Evolutionary conservation across 768 basidiomycete species (phyloP).

Genomic region (Melanogaster broomeanus): DNA sequence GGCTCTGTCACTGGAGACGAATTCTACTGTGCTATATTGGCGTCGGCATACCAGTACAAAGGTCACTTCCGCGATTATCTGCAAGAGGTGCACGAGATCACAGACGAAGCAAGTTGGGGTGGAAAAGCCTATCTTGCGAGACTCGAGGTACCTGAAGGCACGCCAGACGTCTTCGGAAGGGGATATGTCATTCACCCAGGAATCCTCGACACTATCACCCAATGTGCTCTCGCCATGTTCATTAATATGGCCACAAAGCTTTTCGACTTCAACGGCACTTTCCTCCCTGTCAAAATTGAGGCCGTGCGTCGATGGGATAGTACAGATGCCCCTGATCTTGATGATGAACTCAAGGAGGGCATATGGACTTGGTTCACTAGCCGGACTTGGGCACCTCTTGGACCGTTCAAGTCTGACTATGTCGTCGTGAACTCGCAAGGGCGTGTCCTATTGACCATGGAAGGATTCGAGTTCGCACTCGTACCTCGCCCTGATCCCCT

Average conservation of each 20-base stretch:
- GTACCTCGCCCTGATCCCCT: constrained; percentile 15
- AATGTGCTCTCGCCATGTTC: constrained; percentile 13
- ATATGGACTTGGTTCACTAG: constrained; percentile 14
- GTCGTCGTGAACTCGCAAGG: constrained; percentile 15
- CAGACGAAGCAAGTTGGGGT: constrained; percentile 8
- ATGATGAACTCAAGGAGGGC: constrained; percentile 3
- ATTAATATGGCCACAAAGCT: constrained; percentile 12
- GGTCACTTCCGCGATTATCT: constrained; percentile 15
- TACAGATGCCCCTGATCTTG: constrained; percentile 5
- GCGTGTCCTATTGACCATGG: constrained; percentile 22
- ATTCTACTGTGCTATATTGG: constrained; percentile 11
- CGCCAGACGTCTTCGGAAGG: constrained; percentile 8
- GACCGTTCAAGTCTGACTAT: constrained; percentile 15
- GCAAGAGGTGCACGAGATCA: constrained; percentile 5
- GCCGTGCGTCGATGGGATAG: constrained; percentile 14
- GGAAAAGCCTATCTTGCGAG: constrained; percentile 11
- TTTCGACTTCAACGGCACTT: constrained; percentile 13
- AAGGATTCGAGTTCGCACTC: constrained; percentile 18
- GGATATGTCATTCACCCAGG: constrained; percentile 23
- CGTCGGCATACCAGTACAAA: constrained; percentile 9
- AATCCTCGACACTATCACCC: constrained; percentile 18
- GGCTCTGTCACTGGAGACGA: constrained; percentile 11
- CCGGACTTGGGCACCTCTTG: constrained; percentile 7
- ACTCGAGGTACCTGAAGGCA: constrained; percentile 12
- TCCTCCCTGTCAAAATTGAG: constrained; percentile 15